phyloP scores from a whole-genome alignment of 2,329 filamentous ascomycete species.

The Penicillium sp. region DNA sequence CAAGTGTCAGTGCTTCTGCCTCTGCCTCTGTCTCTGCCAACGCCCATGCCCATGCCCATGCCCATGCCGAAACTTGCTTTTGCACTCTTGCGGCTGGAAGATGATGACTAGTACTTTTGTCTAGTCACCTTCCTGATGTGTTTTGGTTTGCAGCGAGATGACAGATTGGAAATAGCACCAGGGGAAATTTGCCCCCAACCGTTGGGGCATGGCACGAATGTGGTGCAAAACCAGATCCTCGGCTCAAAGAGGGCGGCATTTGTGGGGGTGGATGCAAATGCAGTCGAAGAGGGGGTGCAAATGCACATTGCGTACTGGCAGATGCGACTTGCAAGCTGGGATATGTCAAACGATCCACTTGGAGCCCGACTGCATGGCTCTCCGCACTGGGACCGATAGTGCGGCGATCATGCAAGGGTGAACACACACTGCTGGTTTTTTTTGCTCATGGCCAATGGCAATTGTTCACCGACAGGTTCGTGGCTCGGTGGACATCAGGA shows the following conservation, averaged over 20 bases:
- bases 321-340: conserved; percentile 17
- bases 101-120: too few species aligned
- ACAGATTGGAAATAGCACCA: neutral
- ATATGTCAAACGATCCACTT: conserved; percentile 22
- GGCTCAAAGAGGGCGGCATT: neutral
- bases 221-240: neutral
- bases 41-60: too few species aligned
- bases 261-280: neutral
- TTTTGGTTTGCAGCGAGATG: conserved; percentile 1
- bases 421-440: neutral
- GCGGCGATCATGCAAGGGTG: conserved; percentile 26
- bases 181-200: neutral
- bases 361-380: conserved; percentile 10
- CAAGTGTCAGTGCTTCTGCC: too few species aligned
- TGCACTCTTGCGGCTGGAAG: conserved; percentile 17
- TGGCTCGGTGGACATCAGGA: neutral
- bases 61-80: too few species aligned
- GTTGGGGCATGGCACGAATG: neutral
- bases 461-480: neutral
- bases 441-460: neutral
- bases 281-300: conserved; percentile 4
- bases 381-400: conserved; percentile 13
- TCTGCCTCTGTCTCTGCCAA: too few species aligned
- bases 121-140: neutral
- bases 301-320: conserved; percentile 9